These are phyloP conservation scores for Gnetum montanum DNA, from an alignment of 75 land plant genomes.

Conservation along the genomic window DNA sequence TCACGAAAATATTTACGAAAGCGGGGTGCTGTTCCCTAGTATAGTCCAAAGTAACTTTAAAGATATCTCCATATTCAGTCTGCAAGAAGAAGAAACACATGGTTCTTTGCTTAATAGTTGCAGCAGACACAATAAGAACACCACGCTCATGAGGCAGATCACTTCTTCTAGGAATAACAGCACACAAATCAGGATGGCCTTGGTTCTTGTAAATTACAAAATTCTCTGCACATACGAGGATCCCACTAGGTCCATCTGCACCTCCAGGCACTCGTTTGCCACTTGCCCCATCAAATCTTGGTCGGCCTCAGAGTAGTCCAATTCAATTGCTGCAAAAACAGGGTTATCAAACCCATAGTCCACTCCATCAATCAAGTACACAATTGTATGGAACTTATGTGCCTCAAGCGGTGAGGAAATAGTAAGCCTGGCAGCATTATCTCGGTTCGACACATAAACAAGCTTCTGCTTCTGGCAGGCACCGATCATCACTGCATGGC, in stretches of 20 bases:
- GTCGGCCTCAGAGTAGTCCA: constrained; percentile 90
- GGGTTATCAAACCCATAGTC: constrained; percentile 98
- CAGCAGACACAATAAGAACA: constrained; percentile 94
- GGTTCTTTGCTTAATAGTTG: constrained; percentile 73
- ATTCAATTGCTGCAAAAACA: constrained; percentile 90
- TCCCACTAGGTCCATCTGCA: constrained; percentile 92
- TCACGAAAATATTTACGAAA: too few species aligned
- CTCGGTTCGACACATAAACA: constrained; percentile 94
- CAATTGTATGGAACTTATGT: constrained; percentile 86
- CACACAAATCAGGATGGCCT: constrained; percentile 81
- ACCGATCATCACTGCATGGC: constrained; percentile 85
- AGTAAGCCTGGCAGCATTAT: constrained; percentile 85
- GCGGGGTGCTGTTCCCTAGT: too few species aligned
- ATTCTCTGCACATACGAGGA: constrained; percentile 95
- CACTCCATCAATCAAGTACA: constrained; percentile 76
- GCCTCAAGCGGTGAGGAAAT: constrained; percentile 95
- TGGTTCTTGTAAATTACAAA: constrained; percentile 96
- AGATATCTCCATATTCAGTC: constrained; percentile 96
- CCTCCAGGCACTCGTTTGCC: constrained; percentile 94
- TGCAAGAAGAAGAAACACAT: constrained; percentile 95
- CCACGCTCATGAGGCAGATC: constrained; percentile 89
- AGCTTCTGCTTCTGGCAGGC: constrained; percentile 96
- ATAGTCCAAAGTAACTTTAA: constrained; percentile 88
- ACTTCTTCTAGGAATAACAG: constrained; percentile 80
- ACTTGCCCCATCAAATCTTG: constrained; percentile 84